Evolutionary conservation across 495 filamentous ascomycete genomes (phyloP), one percentile per base, ranked within the genome.

Genomic region (Xanthoparmelia taractica): DNA sequence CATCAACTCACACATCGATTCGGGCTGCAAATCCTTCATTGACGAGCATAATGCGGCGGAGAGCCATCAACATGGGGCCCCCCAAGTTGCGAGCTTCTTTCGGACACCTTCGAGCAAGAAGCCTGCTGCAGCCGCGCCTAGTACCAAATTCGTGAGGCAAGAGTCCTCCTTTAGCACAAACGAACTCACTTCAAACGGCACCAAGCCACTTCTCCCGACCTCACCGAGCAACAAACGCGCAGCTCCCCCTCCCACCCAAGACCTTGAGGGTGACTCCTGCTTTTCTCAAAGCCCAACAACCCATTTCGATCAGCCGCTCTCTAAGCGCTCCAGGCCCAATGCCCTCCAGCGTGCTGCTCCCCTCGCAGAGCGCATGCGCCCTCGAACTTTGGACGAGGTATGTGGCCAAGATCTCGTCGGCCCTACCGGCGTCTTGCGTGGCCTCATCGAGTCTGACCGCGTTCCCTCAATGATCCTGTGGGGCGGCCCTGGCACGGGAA

Each of bases 401-500:
- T 89, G 83, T 63, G 94, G 94, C 10, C 94, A 98, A 75, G 90
- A 96, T 55, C 82, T 97, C 20, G 92, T 97, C 10, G 93, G 93
- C 11, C 84, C 85, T 0, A 73, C 84, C 38, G 94, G 94, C 4
- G 84, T 97, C 12, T 80, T 98, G 12, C 87, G 93, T 13, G 85
- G 90, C n/a, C 78, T 98, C 47, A 93, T 98, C 68, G 89, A 97
- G 72, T 81, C 87, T 67, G 88, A 92, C 67, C 78, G 87, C 2
- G 85, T 98, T 25, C 93, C 94, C 0, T 93, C 89, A 40, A 96
- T 98, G 91, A 91, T 98, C 36, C 73, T 98, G 13, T 97, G 94
- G 94, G 94, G 94, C 23, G 81, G 83, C 13, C 87, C 92, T 2
- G 94, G 94, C 4, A 96, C 91, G 6, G 94, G 94, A 36, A 98